Evolutionary conservation across 805 yeast species (phyloP).

Genomic region (Saccharomycopsis malanga): DNA sequence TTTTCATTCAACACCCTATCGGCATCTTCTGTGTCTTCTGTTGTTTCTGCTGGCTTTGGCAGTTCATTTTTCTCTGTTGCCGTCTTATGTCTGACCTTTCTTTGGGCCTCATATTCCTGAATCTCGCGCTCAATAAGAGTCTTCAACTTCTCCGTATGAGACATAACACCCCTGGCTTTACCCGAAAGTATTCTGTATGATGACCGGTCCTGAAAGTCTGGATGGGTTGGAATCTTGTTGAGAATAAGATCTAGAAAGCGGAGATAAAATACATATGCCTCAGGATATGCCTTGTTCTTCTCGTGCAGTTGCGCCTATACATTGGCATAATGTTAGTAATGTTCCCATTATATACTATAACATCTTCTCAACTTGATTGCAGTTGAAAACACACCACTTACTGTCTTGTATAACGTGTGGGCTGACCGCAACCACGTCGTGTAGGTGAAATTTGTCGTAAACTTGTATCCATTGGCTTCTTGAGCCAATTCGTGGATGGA

Average conservation of each 20-base stretch:
- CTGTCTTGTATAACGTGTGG: constrained; percentile 12
- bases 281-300: constrained; percentile 28
- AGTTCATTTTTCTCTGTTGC: constrained; percentile 4
- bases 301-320: constrained; percentile 30
- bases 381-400: too few species aligned
- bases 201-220: constrained; percentile 25
- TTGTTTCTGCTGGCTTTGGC: too few species aligned
- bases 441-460: constrained; percentile 14
- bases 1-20: constrained; percentile 7
- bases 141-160: not conserved
- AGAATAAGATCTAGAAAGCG: constrained; percentile 32
- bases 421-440: constrained; percentile 18
- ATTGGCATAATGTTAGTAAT: not conserved
- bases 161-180: not conserved
- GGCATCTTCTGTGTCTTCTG: not conserved
- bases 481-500: constrained; percentile 10
- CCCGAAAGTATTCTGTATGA: constrained; percentile 5
- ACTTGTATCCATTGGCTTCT: constrained; percentile 14
- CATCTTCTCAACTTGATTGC: too few species aligned
- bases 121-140: constrained; percentile 13
- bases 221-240: constrained; percentile 29
- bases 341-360: too few species aligned
- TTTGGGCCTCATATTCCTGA: constrained; percentile 17
- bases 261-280: constrained; percentile 31
- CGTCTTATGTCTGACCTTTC: constrained; percentile 28